Evolutionary conservation across 1,284 basidiomycete species (phyloP).

Genomic region (Waitea zeae): DNA sequence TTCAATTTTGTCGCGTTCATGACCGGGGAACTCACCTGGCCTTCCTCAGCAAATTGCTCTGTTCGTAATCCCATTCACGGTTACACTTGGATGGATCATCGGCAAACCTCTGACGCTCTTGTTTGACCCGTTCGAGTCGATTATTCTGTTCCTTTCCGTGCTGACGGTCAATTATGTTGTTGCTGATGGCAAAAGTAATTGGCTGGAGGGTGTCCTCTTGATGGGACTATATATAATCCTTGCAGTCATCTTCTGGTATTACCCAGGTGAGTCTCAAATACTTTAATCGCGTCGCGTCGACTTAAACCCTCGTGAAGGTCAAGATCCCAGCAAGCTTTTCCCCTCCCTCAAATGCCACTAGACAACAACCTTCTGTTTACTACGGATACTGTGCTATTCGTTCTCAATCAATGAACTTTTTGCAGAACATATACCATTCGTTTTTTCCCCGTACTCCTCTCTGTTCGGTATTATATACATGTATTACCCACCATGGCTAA

Average conservation of each 20-base stretch:
- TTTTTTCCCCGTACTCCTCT: no score
- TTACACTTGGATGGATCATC: slow-evolving; percentile 44
- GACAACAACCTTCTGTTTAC: no score
- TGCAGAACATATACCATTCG: no score
- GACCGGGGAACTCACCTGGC: not conserved
- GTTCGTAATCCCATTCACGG: slow-evolving; percentile 23
- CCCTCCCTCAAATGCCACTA: no score
- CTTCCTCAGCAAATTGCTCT: slow-evolving; percentile 3
- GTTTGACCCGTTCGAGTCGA: slow-evolving; percentile 50
- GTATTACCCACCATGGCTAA: no score
- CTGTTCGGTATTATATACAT: no score
- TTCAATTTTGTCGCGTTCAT: no score
- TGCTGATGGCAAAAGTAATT: slow-evolving; percentile 74
- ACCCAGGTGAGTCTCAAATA: slow-evolving; percentile 1
- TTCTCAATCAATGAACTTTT: no score
- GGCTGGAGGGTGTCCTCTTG: slow-evolving; percentile 59
- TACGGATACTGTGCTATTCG: no score
- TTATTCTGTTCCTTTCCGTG: slow-evolving; percentile 32
- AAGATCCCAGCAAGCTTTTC: no score
- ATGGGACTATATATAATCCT: slow-evolving; percentile 22
- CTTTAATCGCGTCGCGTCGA: no score
- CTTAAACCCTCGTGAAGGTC: no score
- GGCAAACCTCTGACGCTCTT: slow-evolving; percentile 47
- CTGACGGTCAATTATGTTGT: slow-evolving; percentile 72
- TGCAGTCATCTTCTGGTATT: slow-evolving; percentile 2